Base-by-base conservation (phyloP, 73 alveolate species). In the Paramecium tetraurelia region DNA sequence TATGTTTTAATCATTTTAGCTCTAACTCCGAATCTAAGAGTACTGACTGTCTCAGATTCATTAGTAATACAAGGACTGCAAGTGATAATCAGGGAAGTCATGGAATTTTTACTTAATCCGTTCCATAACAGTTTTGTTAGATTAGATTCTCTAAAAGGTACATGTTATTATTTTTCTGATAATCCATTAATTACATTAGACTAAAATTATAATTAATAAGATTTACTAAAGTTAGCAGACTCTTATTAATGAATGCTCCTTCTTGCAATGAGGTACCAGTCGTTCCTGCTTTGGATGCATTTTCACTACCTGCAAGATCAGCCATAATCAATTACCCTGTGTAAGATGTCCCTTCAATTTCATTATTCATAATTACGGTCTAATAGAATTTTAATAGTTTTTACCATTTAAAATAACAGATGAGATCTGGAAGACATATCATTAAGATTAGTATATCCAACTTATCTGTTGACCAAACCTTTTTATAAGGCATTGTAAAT, bases 51-150 rank as follows among this genome's bases (percentile, higher is more conserved):
- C 93, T 98, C 99, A 70, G 95, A 90, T 75, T 95, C 98, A 92
- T 95, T 97, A 80, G 94, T 95, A 48, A 96, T 95, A 31, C 94
- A 50, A 4, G 98, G 97, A 20, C 97, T 86, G n/a, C 98, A 93
- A n/a, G 97, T 93, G 33, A 97, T 98, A 35, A 98, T 96, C 59
- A 98, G 89, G 59, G 99, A 95, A 24, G 99, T 98, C 88, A 95
- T 92, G 22, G 99, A 96, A 72, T 98, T 98, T 27, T 99, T 99
- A 38, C 99, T 99, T 36, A 98, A 88, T 21, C 99, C 96, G 50
- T 98, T 99, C 87, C 98, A 96, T 59, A 98, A 93, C 21, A 98
- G 92, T 95, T 99, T 98, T 1, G 99, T 98, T 36, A 98, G 94
- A 93, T 98, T 98, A 1, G 99, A 98, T 87, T 98, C 99, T 94